A percentile compares a stretch with the other conserved stretches of the same genome.
Conservation (phyloP, 1,284 basidiomycete genomes). For the Apiotrichum brassicae region DNA sequence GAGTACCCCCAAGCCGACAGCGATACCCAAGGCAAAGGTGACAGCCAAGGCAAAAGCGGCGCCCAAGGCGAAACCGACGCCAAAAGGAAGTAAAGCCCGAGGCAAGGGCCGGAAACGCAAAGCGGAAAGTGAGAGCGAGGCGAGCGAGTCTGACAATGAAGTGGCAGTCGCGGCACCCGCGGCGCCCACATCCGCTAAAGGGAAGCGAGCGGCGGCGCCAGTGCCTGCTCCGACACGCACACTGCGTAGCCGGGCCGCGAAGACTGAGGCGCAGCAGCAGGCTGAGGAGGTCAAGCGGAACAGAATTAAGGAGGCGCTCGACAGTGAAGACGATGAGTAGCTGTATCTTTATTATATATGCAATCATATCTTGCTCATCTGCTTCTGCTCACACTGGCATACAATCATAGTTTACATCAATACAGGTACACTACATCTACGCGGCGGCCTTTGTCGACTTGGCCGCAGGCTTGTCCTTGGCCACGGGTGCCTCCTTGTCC, state of each 20-base stretch:
- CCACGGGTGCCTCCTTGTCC: slow-evolving; percentile 44
- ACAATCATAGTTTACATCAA: not conserved
- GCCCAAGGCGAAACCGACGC: slow-evolving; percentile 1
- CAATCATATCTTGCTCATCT: not conserved
- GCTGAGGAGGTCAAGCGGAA: slow-evolving; percentile 25
- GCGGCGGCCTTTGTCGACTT: slow-evolving; percentile 19
- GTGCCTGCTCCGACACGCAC: slow-evolving; percentile 18
- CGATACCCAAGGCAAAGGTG: not conserved
- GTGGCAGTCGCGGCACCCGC: not conserved
- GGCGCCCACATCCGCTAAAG: not conserved
- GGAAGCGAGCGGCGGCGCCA: slow-evolving; percentile 1
- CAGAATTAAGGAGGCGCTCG: slow-evolving; percentile 22
- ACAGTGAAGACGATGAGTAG: slow-evolving; percentile 18
- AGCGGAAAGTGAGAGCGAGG: slow-evolving; percentile 8
- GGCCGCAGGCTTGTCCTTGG: slow-evolving; percentile 26
- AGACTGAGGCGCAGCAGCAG: slow-evolving; percentile 22
- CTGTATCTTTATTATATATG: not conserved
- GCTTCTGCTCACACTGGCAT: too few relatives aligned
- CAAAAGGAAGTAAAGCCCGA: not conserved
- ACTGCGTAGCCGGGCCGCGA: slow-evolving; percentile 24
- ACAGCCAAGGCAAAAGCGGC: not conserved
- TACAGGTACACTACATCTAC: slow-evolving; percentile 12
- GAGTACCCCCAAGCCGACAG: not conserved
- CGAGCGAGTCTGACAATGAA: slow-evolving; percentile 7
- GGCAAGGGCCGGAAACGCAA: slow-evolving; percentile 7